These are phyloP conservation scores for Diaporthe citriasiana DNA, from an alignment of 2,329 filamentous ascomycete species.

Conservation along the genomic window DNA sequence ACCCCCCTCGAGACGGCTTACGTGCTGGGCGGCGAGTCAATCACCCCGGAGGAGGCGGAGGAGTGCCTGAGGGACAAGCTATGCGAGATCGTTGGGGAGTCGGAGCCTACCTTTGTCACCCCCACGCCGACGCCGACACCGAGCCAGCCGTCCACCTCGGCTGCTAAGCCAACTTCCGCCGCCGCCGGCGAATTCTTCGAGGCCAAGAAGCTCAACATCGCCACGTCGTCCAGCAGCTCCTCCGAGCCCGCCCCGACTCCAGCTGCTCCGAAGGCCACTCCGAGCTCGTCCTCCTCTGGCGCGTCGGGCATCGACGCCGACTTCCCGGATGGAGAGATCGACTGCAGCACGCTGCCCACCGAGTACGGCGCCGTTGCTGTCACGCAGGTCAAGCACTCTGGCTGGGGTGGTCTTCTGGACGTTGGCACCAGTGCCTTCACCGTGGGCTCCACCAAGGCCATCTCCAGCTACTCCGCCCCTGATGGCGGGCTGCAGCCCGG, in stretches of 20 bases:
- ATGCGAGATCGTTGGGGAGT: slow-evolving; percentile 75
- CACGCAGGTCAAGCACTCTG: slow-evolving; percentile 76
- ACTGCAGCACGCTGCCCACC: slow-evolving; percentile 79
- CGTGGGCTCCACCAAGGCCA: slow-evolving; percentile 53
- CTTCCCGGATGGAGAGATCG: slow-evolving; percentile 82
- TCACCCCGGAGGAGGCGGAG: slow-evolving; percentile 76
- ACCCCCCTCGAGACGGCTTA: slow-evolving; percentile 78
- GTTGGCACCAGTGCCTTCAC: slow-evolving; percentile 34
- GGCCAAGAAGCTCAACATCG: slow-evolving; percentile 55
- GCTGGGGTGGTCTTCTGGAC: slow-evolving; percentile 86
- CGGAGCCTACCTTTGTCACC: slow-evolving; percentile 66
- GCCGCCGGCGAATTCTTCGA: slow-evolving; percentile 66
- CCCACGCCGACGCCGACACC: slow-evolving; percentile 54
- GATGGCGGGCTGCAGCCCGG: slow-evolving; percentile 74
- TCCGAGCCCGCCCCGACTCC: slow-evolving; percentile 42
- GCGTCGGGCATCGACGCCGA: slow-evolving; percentile 71
- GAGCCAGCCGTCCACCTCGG: slow-evolving; percentile 50
- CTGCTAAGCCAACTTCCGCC: slow-evolving; percentile 53
- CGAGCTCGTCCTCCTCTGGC: slow-evolving; percentile 49
- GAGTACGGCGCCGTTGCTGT: slow-evolving; percentile 83
- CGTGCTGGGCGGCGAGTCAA: slow-evolving; percentile 72
- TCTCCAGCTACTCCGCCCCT: slow-evolving; percentile 76
- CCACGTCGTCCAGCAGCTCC: slow-evolving; percentile 48
- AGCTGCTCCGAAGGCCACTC: slow-evolving; percentile 47
- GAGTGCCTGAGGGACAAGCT: slow-evolving; percentile 79